These are phyloP conservation scores for Plantago ovata DNA, from an alignment of 257 asterid genomes.

Conservation along the genomic window DNA sequence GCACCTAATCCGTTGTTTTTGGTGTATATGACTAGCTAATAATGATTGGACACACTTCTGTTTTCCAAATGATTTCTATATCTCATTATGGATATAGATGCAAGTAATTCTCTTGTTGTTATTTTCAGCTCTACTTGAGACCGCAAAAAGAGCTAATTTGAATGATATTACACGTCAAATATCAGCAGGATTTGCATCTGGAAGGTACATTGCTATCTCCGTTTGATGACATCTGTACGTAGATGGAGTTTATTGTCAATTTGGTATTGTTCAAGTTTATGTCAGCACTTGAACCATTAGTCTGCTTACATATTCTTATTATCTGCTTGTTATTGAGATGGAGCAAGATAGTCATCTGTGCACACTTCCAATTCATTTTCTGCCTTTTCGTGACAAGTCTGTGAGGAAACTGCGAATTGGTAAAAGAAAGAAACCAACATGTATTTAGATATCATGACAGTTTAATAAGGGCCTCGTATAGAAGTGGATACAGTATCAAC, in stretches of 20 bases:
- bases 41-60: too few relatives aligned
- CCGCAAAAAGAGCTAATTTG: conserved; percentile 69
- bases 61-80: neutral
- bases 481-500: too few relatives aligned
- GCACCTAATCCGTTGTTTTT: too few relatives aligned
- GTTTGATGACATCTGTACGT: neutral
- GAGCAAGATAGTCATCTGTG: neutral
- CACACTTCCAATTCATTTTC: too few relatives aligned
- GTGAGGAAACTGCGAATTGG: too few relatives aligned
- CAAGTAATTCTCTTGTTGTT: conserved; percentile 5
- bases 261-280: neutral
- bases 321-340: neutral
- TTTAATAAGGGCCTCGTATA: too few relatives aligned
- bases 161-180: conserved; percentile 53
- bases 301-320: neutral
- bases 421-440: too few relatives aligned
- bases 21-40: too few relatives aligned
- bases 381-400: too few relatives aligned
- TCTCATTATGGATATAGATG: neutral
- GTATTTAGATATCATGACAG: too few relatives aligned
- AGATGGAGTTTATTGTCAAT: neutral
- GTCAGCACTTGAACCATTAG: too few relatives aligned
- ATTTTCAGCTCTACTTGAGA: conserved; percentile 80
- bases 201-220: conserved; percentile 47
- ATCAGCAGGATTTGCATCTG: conserved; percentile 76